These are phyloP conservation scores for Thamnidium elegans DNA, from an alignment of 192 early-diverging fungal genomes.

Conservation along the genomic window DNA sequence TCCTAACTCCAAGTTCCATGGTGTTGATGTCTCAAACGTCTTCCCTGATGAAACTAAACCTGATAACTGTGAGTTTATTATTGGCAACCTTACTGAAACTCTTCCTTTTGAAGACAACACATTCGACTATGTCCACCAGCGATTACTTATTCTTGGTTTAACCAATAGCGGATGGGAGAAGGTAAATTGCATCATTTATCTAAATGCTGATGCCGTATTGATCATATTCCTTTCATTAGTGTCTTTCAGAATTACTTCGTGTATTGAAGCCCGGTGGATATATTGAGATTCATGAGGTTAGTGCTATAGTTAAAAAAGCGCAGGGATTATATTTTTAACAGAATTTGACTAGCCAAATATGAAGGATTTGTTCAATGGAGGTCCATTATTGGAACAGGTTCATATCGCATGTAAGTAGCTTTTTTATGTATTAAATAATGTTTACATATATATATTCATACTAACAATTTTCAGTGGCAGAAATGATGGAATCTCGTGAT, in stretches of 20 bases:
- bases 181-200: neutral
- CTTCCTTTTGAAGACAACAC: constrained; percentile 4
- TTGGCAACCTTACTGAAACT: constrained; percentile 1
- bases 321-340: neutral
- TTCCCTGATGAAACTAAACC: constrained; percentile 30
- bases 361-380: neutral
- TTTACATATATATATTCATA: neutral
- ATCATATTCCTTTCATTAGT: neutral
- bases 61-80: constrained; percentile 25
- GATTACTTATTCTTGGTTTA: neutral
- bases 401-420: neutral
- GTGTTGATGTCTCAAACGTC: constrained; percentile 26
- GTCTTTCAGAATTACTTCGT: constrained; percentile 33
- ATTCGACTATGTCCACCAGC: constrained; percentile 13
- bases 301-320: neutral
- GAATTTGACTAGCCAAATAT: neutral
- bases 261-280: constrained; percentile 51
- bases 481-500: neutral
- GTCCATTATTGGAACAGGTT: neutral
- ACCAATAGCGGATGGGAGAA: constrained; percentile 3
- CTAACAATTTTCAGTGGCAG: neutral
- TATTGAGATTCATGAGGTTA: constrained; percentile 42
- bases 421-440: neutral
- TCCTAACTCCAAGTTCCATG: constrained; percentile 25
- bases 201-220: neutral